These are phyloP conservation scores for Pelargonium cotyledonis DNA, from an alignment of 441 rosid genomes.

Conservation along the genomic window DNA sequence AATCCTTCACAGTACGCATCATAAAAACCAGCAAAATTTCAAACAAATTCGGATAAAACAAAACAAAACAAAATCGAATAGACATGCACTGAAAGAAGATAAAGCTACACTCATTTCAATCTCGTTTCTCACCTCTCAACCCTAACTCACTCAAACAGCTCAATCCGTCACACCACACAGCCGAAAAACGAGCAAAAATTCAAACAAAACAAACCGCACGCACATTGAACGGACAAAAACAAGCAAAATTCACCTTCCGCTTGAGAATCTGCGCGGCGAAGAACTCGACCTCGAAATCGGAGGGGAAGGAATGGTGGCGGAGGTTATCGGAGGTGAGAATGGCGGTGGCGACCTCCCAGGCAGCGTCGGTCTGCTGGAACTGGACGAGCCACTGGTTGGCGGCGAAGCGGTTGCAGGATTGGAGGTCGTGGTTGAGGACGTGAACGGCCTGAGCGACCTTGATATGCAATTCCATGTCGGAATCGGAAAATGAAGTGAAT, in stretches of 20 bases:
- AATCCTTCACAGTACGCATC: background rate
- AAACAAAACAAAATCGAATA: background rate
- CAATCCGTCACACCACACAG: background rate
- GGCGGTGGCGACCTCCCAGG: constrained; percentile 87
- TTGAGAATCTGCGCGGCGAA: constrained; percentile 95
- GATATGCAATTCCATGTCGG: constrained; percentile 61
- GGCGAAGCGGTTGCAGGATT: constrained; percentile 87
- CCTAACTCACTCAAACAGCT: background rate
- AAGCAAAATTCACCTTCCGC: constrained; percentile 49
- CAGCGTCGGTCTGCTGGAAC: constrained; percentile 75
- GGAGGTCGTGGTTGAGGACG: constrained; percentile 79
- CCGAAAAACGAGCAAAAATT: background rate
- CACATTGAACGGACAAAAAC: background rate
- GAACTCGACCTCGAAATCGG: constrained; percentile 77
- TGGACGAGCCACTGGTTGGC: constrained; percentile 97
- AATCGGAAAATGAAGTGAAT: background rate
- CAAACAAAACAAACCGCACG: background rate
- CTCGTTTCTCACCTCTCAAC: background rate
- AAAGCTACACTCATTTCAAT: background rate
- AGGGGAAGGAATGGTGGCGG: constrained; percentile 27
- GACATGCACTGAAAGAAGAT: background rate
- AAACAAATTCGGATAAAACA: background rate
- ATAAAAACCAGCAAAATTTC: background rate
- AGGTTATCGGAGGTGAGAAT: constrained; percentile 68
- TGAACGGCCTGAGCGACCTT: constrained; percentile 92